Percentiles rank a stretch among this genome's conserved stretches.
These are phyloP conservation scores for Tilletia setariae DNA, from an alignment of 1,284 basidiomycete species.

Conservation along the genomic window DNA sequence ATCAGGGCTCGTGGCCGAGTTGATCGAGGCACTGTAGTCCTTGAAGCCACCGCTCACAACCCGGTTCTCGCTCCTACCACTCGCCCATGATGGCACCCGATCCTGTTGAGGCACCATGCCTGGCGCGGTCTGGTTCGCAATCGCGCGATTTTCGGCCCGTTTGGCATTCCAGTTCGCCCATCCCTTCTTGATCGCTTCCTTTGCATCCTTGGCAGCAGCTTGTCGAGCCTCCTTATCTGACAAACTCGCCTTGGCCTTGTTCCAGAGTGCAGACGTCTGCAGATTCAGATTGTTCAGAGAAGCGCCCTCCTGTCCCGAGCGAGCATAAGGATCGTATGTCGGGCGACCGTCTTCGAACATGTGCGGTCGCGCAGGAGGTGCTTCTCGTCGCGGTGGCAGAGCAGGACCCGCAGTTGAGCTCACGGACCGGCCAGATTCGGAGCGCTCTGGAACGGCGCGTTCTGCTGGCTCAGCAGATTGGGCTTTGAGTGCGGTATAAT, in stretches of 20 bases:
- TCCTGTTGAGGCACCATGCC: conserved; percentile 7
- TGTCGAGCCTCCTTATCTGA: conserved; percentile 49
- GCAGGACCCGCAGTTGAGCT: background rate
- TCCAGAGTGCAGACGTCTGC: conserved; percentile 25
- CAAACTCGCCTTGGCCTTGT: conserved; percentile 48
- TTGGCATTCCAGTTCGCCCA: conserved; percentile 37
- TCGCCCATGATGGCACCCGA: background rate
- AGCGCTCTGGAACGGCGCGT: no score
- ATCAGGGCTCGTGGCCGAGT: background rate
- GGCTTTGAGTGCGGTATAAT: no score
- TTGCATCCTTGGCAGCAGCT: conserved; percentile 45
- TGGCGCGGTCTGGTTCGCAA: conserved; percentile 7
- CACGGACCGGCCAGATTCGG: no score
- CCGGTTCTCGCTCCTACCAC: background rate
- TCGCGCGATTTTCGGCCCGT: background rate
- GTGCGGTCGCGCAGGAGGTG: conserved; percentile 7
- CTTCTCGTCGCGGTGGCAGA: background rate
- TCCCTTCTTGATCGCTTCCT: conserved; percentile 47
- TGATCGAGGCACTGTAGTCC: background rate
- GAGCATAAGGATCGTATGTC: conserved; percentile 9
- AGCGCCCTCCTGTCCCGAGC: background rate
- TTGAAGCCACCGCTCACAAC: background rate
- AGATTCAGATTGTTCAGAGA: conserved; percentile 2
- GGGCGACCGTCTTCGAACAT: conserved; percentile 12
- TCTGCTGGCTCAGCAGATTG: no score